These are phyloP conservation scores for Amylostereum areolatum DNA, from an alignment of 1,284 basidiomycete genomes.

Conservation along the genomic window DNA sequence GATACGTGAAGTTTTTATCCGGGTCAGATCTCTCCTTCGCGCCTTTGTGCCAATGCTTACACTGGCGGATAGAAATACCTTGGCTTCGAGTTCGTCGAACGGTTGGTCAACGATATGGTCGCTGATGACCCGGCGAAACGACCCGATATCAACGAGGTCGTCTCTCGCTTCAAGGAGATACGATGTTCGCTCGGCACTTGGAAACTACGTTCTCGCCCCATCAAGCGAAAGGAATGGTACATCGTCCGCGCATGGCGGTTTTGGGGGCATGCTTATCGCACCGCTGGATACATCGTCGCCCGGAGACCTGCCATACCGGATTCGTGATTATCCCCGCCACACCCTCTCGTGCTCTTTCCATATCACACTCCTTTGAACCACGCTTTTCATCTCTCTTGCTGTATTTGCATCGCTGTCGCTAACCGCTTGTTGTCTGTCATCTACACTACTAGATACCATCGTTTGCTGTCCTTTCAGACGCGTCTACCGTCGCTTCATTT, in stretches of 20 bases:
- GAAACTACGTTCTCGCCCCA: constrained; percentile 16
- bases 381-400: too few species aligned
- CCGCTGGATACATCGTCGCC: background rate
- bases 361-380: too few species aligned
- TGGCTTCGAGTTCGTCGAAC: constrained; percentile 6
- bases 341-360: too few species aligned
- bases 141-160: constrained; percentile 11
- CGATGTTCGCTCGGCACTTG: constrained; percentile 7
- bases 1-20: constrained; percentile 21
- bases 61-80: constrained; percentile 6
- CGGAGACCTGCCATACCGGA: background rate
- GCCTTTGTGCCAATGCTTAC: background rate
- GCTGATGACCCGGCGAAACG: constrained; percentile 10
- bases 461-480: too few species aligned
- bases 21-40: constrained; percentile 16
- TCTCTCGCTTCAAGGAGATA: constrained; percentile 7
- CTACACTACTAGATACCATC: too few species aligned
- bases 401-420: too few species aligned
- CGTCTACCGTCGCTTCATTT: too few species aligned
- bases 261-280: background rate
- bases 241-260: background rate
- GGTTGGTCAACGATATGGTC: constrained; percentile 11
- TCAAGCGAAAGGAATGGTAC: background rate
- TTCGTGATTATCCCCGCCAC: background rate
- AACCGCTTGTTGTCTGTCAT: too few species aligned